These are phyloP conservation scores for Pseudogymnoascus sp. DNA, from an alignment of 2,329 filamentous ascomycete species.

Conservation along the genomic window DNA sequence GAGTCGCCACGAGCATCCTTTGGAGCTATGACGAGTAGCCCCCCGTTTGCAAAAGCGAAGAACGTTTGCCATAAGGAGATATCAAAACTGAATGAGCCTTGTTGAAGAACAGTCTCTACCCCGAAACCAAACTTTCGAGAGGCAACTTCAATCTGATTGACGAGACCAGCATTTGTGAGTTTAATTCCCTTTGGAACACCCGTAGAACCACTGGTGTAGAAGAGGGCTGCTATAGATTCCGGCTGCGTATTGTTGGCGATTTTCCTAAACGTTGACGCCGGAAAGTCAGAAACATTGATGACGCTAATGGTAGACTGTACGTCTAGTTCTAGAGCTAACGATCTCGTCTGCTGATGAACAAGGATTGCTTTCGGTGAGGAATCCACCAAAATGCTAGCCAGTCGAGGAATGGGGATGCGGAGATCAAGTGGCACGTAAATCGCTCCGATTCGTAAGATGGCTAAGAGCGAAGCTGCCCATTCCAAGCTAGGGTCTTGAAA, in stretches of 20 bases:
- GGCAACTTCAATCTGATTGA: conserved; percentile 21
- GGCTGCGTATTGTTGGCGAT: not conserved
- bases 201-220: conserved; percentile 15
- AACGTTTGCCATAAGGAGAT: not conserved
- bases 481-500: conserved; percentile 16
- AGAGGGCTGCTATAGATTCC: conserved; percentile 2
- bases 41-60: not conserved
- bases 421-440: conserved; percentile 31
- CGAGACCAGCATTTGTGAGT: conserved; percentile 22
- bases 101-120: not conserved
- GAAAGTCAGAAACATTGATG: not conserved
- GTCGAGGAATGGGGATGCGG: conserved; percentile 21
- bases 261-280: not conserved
- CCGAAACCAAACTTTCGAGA: not conserved
- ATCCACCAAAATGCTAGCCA: conserved; percentile 18
- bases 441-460: conserved; percentile 27
- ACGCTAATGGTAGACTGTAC: not conserved
- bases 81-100: conserved; percentile 1
- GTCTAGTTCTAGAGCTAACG: conserved; percentile 9
- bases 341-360: conserved; percentile 9
- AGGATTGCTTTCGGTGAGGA: not conserved
- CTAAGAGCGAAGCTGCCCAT: conserved; percentile 28
- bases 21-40: not conserved
- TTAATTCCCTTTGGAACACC: conserved; percentile 17
- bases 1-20: not conserved